Percentiles rank a stretch among this genome's conserved stretches.
Evolutionary conservation across 257 asterid genomes (phyloP).

Genomic region (Rauvolfia tetraphylla): DNA sequence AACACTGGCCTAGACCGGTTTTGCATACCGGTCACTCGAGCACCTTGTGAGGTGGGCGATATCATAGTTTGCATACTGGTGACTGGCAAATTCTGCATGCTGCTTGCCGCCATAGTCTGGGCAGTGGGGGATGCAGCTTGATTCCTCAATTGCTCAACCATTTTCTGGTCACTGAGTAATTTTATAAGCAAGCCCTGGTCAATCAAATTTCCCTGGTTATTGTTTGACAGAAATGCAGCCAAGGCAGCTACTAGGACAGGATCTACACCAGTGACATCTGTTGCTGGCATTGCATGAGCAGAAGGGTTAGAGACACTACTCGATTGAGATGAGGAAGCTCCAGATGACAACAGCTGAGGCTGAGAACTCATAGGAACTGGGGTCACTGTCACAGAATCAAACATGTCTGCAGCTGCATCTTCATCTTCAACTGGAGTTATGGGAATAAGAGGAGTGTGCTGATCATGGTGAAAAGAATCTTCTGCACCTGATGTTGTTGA

Average conservation of each 20-base stretch:
- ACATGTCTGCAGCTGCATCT: constrained; percentile 44
- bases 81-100: constrained; percentile 17
- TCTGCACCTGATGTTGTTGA: constrained; percentile 30
- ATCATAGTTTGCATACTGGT: constrained; percentile 18
- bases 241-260: constrained; percentile 57
- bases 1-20: constrained; percentile 32
- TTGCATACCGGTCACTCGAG: constrained; percentile 22
- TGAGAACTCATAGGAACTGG: constrained; percentile 21
- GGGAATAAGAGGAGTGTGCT: constrained; percentile 54
- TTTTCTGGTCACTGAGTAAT: constrained; percentile 64
- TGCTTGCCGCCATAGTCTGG: constrained; percentile 27
- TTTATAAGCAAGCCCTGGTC: constrained; percentile 62
- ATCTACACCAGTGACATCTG: constrained; percentile 30
- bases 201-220: constrained; percentile 47
- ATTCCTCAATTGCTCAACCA: constrained; percentile 58
- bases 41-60: constrained; percentile 23
- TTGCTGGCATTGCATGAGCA: constrained; percentile 16
- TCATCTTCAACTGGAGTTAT: constrained; percentile 89
- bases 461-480: constrained; percentile 27
- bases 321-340: constrained; percentile 29
- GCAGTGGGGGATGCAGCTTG: constrained; percentile 29
- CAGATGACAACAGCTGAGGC: constrained; percentile 28
- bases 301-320: constrained; percentile 17
- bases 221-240: constrained; percentile 48
- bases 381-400: constrained; percentile 22